Evolutionary conservation across 768 basidiomycete genomes (phyloP), one percentile per base, ranked within the genome.

Genomic region (Boletellus sp.): DNA sequence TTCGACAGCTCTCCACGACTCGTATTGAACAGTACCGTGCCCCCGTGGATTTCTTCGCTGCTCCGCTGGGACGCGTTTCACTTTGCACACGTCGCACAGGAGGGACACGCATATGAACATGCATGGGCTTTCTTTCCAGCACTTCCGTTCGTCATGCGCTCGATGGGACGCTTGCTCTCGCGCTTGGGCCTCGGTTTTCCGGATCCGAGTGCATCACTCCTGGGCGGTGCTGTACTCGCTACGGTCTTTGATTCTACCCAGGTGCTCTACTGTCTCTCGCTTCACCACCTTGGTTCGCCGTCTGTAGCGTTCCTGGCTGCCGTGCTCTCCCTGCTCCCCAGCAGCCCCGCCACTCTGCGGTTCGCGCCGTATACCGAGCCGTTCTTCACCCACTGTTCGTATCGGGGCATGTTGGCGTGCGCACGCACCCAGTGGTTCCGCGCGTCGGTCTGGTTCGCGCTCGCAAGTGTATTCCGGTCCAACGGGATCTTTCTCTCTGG

Each of bases 21-120:
- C 33, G 12, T 56, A 12, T 32, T 68, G 39, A 34, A 16, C 20
- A 38, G 34, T 12, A 16, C 45, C 11, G 32, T 44, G 20, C 44
- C 57, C 3, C 52, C 52, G 31, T 68, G 56, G 59, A 53, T 54
- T 1, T 64, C 66, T 17, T 57, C 68, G 6, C 63, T 83, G 3
- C 71, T 93, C 10, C 81, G 93, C 57, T 99, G 95, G 96, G 95
- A 98, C 62, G 75, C 75, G 3, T 78, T 97, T 56, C 86, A 96
- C 68, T 97, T 93, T 65, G 57, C 73, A 6, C 76, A 78, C 58
- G 80, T 91, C 46, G 89, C 91, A 0, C 59, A 73, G 23, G 51
- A 77, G 11, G 77, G 79, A 9, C 78, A 85, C 56, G 52, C 54
- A 1, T 83, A 81, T 63, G 95, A 98, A 63, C 79, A 95, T 58